A percentile compares a stretch with the other conserved stretches of the same genome.
Evolutionary conservation across 257 asterid genomes (phyloP).

Genomic region (Linderniella brevidens): DNA sequence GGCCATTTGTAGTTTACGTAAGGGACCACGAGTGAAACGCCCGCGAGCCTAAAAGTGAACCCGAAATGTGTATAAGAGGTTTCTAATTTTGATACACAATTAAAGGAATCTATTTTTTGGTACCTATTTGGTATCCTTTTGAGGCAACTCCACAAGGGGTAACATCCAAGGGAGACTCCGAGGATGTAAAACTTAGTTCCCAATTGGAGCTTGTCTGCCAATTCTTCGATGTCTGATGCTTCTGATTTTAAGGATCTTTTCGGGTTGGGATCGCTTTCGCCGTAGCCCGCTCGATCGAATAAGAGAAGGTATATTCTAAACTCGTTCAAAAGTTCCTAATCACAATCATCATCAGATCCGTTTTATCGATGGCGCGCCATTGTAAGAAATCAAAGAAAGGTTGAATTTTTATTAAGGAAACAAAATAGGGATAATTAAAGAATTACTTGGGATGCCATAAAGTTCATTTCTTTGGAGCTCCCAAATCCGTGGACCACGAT

Average conservation of each 20-base stretch:
- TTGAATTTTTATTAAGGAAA: neutral
- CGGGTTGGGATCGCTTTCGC: conserved; percentile 85
- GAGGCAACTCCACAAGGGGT: conserved; percentile 74
- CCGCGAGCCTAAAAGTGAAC: conserved; percentile 53
- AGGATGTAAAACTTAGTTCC: conserved; percentile 62
- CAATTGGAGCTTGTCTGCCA: conserved; percentile 56
- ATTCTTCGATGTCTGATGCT: conserved; percentile 76
- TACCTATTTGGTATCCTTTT: conserved; percentile 67
- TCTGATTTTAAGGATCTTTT: conserved; percentile 60
- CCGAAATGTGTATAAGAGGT: neutral
- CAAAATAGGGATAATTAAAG: neutral
- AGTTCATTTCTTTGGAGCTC: conserved; percentile 79
- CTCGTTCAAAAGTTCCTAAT: conserved; percentile 58
- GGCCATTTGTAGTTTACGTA: conserved; percentile 76
- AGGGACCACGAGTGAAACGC: conserved; percentile 64
- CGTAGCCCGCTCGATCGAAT: conserved; percentile 90
- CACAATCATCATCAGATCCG: neutral
- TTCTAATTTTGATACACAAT: neutral
- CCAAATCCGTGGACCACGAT: conserved; percentile 87
- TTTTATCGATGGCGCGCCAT: too few relatives aligned
- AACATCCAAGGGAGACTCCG: conserved; percentile 76
- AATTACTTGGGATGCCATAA: conserved; percentile 65
- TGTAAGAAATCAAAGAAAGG: neutral
- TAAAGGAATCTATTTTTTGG: conserved; percentile 23
- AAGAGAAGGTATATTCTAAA: conserved; percentile 42